Conservation (phyloP, 2,329 filamentous ascomycete genomes). For the Colletotrichum simmondsii region DNA sequence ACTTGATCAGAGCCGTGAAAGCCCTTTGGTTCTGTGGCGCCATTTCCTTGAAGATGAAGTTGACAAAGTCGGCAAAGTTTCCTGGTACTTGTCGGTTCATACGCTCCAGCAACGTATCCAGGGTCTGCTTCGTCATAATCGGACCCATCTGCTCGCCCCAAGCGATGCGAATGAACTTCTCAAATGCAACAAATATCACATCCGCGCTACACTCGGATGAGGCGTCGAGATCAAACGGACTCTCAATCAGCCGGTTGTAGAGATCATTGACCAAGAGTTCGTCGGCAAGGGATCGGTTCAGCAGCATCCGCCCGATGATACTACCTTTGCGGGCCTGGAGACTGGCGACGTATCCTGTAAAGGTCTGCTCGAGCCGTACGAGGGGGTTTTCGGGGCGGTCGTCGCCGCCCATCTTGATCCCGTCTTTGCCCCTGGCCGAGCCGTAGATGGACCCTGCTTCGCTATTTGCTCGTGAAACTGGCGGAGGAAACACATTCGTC, state of each 20-base stretch:
- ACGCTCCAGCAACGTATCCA: conserved; percentile 79
- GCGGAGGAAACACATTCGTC: conserved; percentile 50
- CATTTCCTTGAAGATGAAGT: conserved; percentile 73
- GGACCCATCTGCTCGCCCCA: conserved; percentile 92
- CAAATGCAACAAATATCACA: conserved; percentile 89
- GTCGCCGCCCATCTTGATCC: conserved; percentile 55
- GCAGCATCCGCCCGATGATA: conserved; percentile 81
- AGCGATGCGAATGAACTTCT: conserved; percentile 89
- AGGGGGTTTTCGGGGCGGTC: conserved; percentile 74
- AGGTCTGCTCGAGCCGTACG: conserved; percentile 82
- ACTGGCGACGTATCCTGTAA: conserved; percentile 84
- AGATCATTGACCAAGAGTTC: conserved; percentile 87
- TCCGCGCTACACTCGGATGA: conserved; percentile 83
- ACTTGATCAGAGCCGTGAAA: conserved; percentile 84
- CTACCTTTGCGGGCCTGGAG: conserved; percentile 88
- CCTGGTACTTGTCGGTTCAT: conserved; percentile 74
- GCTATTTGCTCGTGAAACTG: conserved; percentile 54
- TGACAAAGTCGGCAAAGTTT: conserved; percentile 78
- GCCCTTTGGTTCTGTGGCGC: conserved; percentile 79
- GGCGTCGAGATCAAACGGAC: conserved; percentile 80
- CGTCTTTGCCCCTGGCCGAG: conserved; percentile 61
- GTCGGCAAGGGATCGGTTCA: conserved; percentile 77
- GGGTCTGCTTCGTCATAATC: conserved; percentile 77
- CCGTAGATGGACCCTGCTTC: conserved; percentile 64
- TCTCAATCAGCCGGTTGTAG: conserved; percentile 88